Percentiles rank a stretch among this genome's conserved stretches.
Conservation (phyloP, 768 basidiomycete species). For the Kwoniella botswanensis region DNA sequence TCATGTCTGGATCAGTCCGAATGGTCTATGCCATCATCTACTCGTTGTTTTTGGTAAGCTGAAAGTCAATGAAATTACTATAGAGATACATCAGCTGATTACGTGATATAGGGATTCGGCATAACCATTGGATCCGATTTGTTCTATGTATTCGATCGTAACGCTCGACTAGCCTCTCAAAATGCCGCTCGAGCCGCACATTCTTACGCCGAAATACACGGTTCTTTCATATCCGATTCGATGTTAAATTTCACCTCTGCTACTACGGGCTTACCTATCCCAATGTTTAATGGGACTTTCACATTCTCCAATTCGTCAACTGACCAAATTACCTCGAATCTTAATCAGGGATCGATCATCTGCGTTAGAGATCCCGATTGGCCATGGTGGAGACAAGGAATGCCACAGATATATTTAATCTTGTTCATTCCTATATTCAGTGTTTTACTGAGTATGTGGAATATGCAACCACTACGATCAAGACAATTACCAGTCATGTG, state of each 20-base stretch:
- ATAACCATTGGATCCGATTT: conserved; percentile 55
- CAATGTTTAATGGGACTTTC: conserved; percentile 51
- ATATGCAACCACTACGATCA: conserved; percentile 75
- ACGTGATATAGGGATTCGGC: conserved; percentile 42
- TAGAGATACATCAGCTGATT: not conserved
- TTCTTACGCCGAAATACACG: conserved; percentile 65
- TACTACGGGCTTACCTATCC: conserved; percentile 1
- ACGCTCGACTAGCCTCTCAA: conserved; percentile 33
- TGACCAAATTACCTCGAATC: conserved; percentile 55
- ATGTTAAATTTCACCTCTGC: conserved; percentile 4
- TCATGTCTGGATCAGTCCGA: conserved; percentile 53
- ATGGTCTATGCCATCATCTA: conserved; percentile 57
- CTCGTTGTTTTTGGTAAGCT: conserved; percentile 51
- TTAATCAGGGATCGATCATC: conserved; percentile 62
- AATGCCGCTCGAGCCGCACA: conserved; percentile 65
- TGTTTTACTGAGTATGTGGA: conserved; percentile 71
- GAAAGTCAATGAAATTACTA: not conserved
- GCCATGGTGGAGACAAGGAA: conserved; percentile 80
- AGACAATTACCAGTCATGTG: conserved; percentile 67
- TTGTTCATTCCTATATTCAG: conserved; percentile 57
- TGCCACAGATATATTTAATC: conserved; percentile 69
- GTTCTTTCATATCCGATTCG: conserved; percentile 70
- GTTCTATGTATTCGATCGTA: conserved; percentile 48
- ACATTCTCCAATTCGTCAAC: conserved; percentile 52
- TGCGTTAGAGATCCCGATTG: conserved; percentile 72